Percentiles rank a stretch among this genome's conserved stretches.
Evolutionary conservation across 768 basidiomycete genomes (phyloP).

Genomic region (Naganishia randhawae): DNA sequence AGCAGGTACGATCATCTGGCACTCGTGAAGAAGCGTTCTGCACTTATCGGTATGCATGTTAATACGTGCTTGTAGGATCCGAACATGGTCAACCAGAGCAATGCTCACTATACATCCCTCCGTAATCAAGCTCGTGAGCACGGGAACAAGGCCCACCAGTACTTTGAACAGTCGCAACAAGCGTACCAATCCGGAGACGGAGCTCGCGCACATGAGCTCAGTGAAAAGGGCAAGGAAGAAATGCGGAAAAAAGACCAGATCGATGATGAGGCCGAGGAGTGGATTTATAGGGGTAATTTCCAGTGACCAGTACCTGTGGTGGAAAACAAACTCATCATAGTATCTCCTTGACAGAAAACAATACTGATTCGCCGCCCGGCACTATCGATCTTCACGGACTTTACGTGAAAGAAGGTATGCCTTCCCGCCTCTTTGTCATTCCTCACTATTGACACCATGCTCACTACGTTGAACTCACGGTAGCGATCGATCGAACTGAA

Average conservation of each 20-base stretch:
- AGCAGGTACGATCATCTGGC: conserved; percentile 28
- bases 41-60: background rate
- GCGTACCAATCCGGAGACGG: conserved; percentile 72
- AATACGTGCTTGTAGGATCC: conserved; percentile 39
- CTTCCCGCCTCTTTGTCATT: background rate
- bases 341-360: conserved; percentile 40
- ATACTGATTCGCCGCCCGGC: conserved; percentile 65
- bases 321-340: background rate
- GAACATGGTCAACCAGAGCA: conserved; percentile 60
- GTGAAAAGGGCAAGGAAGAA: conserved; percentile 73
- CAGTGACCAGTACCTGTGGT: background rate
- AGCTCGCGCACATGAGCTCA: conserved; percentile 74
- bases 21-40: background rate
- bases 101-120: conserved; percentile 66
- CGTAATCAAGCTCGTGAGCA: conserved; percentile 72
- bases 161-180: conserved; percentile 60
- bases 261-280: conserved; percentile 76
- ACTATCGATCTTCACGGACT: conserved; percentile 87
- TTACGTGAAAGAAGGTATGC: conserved; percentile 72
- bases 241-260: conserved; percentile 70
- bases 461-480: background rate
- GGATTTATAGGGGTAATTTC: conserved; percentile 73
- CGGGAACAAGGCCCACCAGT: conserved; percentile 58
- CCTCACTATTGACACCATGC: background rate
- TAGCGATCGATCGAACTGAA: conserved; percentile 71